Base-by-base conservation (phyloP, 2,329 filamentous ascomycete genomes). In the Alternaria sp. region DNA sequence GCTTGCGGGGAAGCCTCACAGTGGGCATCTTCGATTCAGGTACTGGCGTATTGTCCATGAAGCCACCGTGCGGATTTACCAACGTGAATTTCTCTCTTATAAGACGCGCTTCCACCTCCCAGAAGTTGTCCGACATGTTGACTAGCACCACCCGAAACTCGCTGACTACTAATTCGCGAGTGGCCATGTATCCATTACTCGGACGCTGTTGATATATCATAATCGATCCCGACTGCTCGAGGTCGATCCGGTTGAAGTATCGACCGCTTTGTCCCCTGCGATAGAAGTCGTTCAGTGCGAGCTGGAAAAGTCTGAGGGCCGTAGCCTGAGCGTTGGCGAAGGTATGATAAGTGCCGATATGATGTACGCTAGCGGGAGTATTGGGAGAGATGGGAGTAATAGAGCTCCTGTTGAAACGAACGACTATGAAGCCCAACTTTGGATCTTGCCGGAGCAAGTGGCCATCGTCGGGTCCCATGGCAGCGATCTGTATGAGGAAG, bases 341-440 rank as follows among this genome's bases (percentile, higher is more conserved):
- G 49, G 25, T 58, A 26, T 45, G 15, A 28, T 55, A 64, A 23
- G n/a, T 30, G 15, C 58, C 62, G 23, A 64, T 46, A 37, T 21
- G 12, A 28, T 41, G n/a, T 9, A 21, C 45, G 33, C 33, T 37
- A 37, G 15, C 33, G 33, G 33, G 33, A 41, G 45, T 49, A 12
- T 33, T 15, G 4, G 37, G 10, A 12, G 44, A n/a, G 26, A 28
- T 20, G n/a, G 37, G 49, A 10, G 9, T n/a, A 15, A 30, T 20
- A 7, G 28, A 30, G 21, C n/a, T 15, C 6, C 50, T 45, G 7
- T 45, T 10, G 33, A 18, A 55, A 23, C 50, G 57, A 7, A 45
- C 14, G n/a, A 60, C 28, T 20, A n/a, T 15, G 14, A 51, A 63
- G 20, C 18, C 44, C 9, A 30, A 6, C 6, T 5, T 8, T 9